Percentiles rank a stretch among this genome's conserved stretches.
Conservation (phyloP, 108 stramenopile genomes). For the Schizochytrium sp. region DNA sequence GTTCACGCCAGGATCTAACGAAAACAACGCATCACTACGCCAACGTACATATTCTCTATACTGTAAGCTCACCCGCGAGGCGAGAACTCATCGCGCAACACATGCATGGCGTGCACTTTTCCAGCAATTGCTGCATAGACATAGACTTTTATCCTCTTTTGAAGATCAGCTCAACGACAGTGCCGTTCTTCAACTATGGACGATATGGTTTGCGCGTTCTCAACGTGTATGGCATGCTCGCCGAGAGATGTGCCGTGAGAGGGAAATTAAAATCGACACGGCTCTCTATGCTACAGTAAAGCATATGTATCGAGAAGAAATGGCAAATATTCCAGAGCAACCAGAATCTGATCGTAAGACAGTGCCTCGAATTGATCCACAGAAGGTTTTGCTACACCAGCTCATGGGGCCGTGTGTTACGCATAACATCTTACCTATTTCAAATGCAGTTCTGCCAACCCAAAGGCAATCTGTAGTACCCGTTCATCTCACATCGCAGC, state of each 20-base stretch:
- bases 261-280: not conserved
- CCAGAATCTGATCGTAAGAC: not conserved
- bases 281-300: not conserved
- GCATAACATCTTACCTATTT: not conserved
- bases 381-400: not conserved
- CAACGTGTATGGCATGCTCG: conserved; percentile 4
- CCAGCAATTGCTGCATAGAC: not conserved
- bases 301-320: not conserved
- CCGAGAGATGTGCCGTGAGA: conserved; percentile 10
- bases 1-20: not conserved
- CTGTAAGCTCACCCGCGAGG: not conserved
- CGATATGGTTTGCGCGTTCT: not conserved
- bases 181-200: not conserved
- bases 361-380: not conserved
- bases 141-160: not conserved
- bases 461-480: not conserved
- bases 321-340: not conserved
- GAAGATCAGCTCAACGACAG: not conserved
- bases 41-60: not conserved
- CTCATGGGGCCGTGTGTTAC: not conserved
- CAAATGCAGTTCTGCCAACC: not conserved
- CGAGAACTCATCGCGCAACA: not conserved
- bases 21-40: not conserved
- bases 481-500: conserved; percentile 21
- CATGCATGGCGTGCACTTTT: not conserved